phyloP scores from a whole-genome alignment of 805 yeast genomes.

The Myxozyma geophila region DNA sequence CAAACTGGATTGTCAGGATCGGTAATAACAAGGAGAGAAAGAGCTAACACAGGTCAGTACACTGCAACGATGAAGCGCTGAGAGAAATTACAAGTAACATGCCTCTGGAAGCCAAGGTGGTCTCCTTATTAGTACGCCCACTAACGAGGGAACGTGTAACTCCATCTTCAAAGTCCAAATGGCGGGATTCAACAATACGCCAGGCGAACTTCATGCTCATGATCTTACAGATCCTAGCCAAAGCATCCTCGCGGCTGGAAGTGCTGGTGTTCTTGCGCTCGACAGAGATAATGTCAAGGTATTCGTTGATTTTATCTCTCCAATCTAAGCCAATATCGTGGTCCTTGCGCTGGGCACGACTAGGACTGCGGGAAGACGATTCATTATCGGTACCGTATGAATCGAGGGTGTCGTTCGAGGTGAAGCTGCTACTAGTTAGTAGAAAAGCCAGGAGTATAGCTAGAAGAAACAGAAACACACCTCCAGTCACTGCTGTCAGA shows the following conservation, averaged over 20 bases:
- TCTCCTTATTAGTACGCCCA: constrained; percentile 27
- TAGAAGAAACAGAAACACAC: background rate
- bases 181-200: constrained; percentile 27
- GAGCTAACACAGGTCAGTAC: background rate
- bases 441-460: background rate
- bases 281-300: constrained; percentile 25
- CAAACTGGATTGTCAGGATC: constrained; percentile 30
- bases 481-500: constrained; percentile 35
- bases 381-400: constrained; percentile 26
- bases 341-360: constrained; percentile 24
- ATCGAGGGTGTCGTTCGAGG: constrained; percentile 26
- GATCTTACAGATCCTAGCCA: constrained; percentile 25
- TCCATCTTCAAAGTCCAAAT: constrained; percentile 29
- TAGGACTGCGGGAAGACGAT: constrained; percentile 11
- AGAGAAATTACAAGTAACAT: background rate
- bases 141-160: constrained; percentile 14
- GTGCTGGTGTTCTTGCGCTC: constrained; percentile 28
- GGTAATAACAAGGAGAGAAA: constrained; percentile 31
- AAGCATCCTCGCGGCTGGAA: constrained; percentile 29
- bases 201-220: constrained; percentile 33
- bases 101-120: constrained; percentile 20
- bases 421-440: constrained; percentile 11
- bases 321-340: constrained; percentile 28
- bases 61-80: background rate
- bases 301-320: constrained; percentile 27